These are phyloP conservation scores for Encephalitozoon intestinalis DNA, from an alignment of 371 early-diverging fungal genomes.

Conservation along the genomic window DNA sequence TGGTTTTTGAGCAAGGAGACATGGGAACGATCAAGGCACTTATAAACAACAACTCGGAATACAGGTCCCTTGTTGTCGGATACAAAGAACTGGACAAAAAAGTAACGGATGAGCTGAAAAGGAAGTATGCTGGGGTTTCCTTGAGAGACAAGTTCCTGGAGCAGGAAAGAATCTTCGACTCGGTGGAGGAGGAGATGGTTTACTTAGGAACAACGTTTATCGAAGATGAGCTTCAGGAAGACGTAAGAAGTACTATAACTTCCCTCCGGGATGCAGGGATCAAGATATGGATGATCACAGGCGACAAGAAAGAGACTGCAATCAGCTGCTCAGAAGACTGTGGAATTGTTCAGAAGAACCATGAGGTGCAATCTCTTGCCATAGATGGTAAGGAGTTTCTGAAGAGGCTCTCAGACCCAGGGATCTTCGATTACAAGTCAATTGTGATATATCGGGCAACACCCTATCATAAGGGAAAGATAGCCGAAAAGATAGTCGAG, in stretches of 20 bases:
- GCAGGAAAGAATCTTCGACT: conserved; percentile 67
- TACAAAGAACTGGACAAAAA: conserved; percentile 66
- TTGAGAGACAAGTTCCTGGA: conserved; percentile 63
- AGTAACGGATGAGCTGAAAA: conserved; percentile 65
- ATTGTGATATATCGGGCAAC: conserved; percentile 67
- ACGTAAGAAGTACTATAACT: conserved; percentile 79
- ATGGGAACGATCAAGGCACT: background rate
- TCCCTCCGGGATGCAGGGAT: conserved; percentile 76
- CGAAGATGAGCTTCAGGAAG: conserved; percentile 89
- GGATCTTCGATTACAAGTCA: conserved; percentile 30
- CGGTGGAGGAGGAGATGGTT: conserved; percentile 70
- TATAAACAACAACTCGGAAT: conserved; percentile 69
- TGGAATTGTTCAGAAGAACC: conserved; percentile 31
- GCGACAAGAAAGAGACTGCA: conserved; percentile 98
- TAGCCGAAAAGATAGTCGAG: conserved; percentile 76
- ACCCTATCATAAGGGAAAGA: conserved; percentile 77
- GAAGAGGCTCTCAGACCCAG: background rate
- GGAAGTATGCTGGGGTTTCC: conserved; percentile 61
- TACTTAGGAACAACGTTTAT: conserved; percentile 87
- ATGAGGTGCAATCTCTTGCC: background rate
- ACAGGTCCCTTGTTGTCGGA: conserved; percentile 77
- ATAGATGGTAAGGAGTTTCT: conserved; percentile 25
- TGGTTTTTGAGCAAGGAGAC: background rate
- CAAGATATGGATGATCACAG: conserved; percentile 95
- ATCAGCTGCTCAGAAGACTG: conserved; percentile 64